These are phyloP conservation scores for Candolleomyces efflorescens DNA, from an alignment of 768 basidiomycete genomes.

Conservation along the genomic window DNA sequence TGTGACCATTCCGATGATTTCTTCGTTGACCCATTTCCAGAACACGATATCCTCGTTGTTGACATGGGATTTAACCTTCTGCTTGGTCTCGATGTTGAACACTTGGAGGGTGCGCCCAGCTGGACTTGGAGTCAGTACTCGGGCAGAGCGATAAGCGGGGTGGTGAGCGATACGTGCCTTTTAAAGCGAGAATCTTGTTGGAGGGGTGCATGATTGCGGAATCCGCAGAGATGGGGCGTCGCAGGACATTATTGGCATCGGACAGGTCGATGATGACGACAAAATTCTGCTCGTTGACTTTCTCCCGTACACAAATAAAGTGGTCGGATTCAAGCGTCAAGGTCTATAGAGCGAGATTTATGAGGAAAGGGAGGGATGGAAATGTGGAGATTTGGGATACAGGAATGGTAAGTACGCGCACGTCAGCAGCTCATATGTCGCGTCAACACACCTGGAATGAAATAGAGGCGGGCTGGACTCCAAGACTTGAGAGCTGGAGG, in stretches of 20 bases:
- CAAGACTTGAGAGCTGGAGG: conserved; percentile 91
- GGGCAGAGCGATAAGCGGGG: background rate
- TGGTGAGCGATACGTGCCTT: conserved; percentile 51
- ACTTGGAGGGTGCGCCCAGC: conserved; percentile 94
- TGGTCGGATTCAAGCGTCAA: conserved; percentile 96
- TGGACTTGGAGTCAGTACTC: conserved; percentile 28
- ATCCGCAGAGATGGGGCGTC: conserved; percentile 96
- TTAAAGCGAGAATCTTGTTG: conserved; percentile 94
- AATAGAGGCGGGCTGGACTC: conserved; percentile 94
- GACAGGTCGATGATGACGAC: conserved; percentile 98
- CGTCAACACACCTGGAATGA: conserved; percentile 81
- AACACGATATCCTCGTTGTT: conserved; percentile 94
- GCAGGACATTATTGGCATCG: conserved; percentile 95
- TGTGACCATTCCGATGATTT: conserved; percentile 92
- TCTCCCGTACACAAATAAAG: conserved; percentile 97
- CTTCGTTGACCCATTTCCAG: conserved; percentile 97
- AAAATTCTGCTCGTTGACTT: conserved; percentile 91
- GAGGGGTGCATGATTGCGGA: conserved; percentile 98
- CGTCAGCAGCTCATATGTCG: conserved; percentile 28
- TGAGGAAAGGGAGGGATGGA: background rate
- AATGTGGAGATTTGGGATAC: conserved; percentile 7
- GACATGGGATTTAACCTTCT: conserved; percentile 93
- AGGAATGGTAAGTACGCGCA: conserved; percentile 26
- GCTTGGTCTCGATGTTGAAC: conserved; percentile 97
- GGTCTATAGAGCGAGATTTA: conserved; percentile 44